Percentiles rank a stretch among this genome's conserved stretches.
Conservation (phyloP, 129 eudicot genomes). For the Rutidosis leptorrhynchoides region DNA sequence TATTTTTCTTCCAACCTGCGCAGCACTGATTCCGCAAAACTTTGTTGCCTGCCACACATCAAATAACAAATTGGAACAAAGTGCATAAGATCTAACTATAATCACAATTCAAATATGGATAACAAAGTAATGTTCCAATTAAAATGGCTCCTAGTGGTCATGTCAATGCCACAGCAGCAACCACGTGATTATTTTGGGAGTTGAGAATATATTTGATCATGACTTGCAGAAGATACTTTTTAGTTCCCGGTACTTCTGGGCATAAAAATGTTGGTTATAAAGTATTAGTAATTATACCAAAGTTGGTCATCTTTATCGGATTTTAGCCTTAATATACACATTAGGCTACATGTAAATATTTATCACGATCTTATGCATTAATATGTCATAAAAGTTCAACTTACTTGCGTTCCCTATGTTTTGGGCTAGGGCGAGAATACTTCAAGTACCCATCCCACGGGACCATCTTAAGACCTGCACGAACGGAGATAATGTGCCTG, state of each 20-base stretch:
- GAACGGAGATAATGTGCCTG: conserved; percentile 75
- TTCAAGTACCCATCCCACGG: conserved; percentile 99
- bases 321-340: background rate
- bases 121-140: background rate
- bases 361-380: background rate
- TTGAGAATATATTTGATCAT: background rate
- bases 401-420: conserved; percentile 88
- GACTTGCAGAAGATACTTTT: background rate
- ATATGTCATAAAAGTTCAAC: conserved; percentile 19
- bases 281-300: background rate
- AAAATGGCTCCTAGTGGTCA: background rate
- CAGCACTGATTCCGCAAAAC: conserved; percentile 88
- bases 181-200: background rate
- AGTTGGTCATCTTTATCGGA: background rate
- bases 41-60: conserved; percentile 67
- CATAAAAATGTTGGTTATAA: background rate
- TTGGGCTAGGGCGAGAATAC: conserved; percentile 97
- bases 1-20: conserved; percentile 72
- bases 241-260: background rate
- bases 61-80: conserved; percentile 2
- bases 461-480: conserved; percentile 93
- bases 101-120: background rate
- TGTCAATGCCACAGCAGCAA: background rate
- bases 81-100: background rate
- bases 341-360: background rate